Evolutionary conservation across 495 filamentous ascomycete species (phyloP).

Genomic region (Penicillium longicatenatum): DNA sequence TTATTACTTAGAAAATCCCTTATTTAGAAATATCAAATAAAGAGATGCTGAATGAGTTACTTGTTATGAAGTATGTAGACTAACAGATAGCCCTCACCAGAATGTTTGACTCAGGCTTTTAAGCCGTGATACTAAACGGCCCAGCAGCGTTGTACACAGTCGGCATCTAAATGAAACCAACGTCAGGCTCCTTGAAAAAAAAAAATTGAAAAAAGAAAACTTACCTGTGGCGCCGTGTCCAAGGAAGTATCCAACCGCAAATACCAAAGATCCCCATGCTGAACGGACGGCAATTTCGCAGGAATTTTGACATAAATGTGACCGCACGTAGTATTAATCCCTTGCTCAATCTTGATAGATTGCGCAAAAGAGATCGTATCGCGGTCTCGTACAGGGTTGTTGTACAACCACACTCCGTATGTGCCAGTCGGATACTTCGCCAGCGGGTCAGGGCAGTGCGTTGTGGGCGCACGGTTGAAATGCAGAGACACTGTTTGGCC

Average conservation of each 20-base stretch:
- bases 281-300: conserved; percentile 29
- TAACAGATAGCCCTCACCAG: neutral
- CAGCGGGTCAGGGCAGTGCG: conserved; percentile 28
- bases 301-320: conserved; percentile 34
- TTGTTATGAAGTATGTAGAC: too few species aligned
- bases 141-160: conserved; percentile 35
- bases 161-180: conserved; percentile 29
- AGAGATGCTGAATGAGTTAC: too few species aligned
- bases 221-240: conserved; percentile 38
- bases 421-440: conserved; percentile 23
- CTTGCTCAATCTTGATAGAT: conserved; percentile 25
- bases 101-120: conserved; percentile 6
- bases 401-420: conserved; percentile 40
- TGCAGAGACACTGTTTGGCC: conserved; percentile 29
- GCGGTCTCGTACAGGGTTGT: conserved; percentile 36
- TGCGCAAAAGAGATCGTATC: conserved; percentile 27
- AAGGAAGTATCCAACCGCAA: conserved; percentile 31
- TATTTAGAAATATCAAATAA: too few species aligned
- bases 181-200: conserved; percentile 5
- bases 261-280: conserved; percentile 39
- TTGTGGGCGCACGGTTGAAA: conserved; percentile 36
- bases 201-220: conserved; percentile 7
- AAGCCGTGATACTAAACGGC: conserved; percentile 30
- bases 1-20: too few species aligned
- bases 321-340: conserved; percentile 23